Evolutionary conservation across 257 asterid genomes (phyloP), one percentile per base, ranked within the genome.

Genomic region (Solanum pimpinellifolium): DNA sequence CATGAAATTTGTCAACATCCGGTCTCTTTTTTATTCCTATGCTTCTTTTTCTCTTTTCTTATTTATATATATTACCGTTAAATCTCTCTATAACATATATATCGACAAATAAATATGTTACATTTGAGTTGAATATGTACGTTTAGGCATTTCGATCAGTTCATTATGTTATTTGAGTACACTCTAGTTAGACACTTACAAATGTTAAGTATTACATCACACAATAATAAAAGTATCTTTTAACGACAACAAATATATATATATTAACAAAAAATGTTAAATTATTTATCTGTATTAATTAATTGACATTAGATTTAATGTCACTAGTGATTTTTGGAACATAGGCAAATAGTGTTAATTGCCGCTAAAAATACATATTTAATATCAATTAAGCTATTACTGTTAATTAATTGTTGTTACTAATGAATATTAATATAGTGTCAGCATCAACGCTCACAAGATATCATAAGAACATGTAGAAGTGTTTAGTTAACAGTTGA

Each of bases 1-100:
- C 98, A 91, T 93, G 90, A 93, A 90, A 90, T 92, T 93, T 96
- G 98, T 96, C 99, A 96, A 96, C 98, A 93, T 94, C 95, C 94
- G 95, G 98, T 96, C 98, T 86, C 92, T 47, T 84, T 89, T 91
- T 90, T 89, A 91, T 91, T 90, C 83, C 7, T 39, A 93, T 92
- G 92, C 91, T 90, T 91, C 89, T 93, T 90, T 87, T 91, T 83
- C 29, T 87, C 88, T 83, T 82, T 89, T 90, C 21, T 9, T 7
- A 6, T 29, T 69, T 29, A 69, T 69, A 29, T 69, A 49, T 16
- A 69, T 69, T 29, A 68, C 0, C 18, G 23, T 68, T 21, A 25
- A 68, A 27, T 14, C 2, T 29, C 39, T 27, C 4, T 13, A 6
- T 27, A 68, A 13, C 5, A 2, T 52, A 27, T 27, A 68, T 68